Base-by-base conservation (phyloP, 192 early-diverging fungal species). In the Spizellomyces punctatus region DNA sequence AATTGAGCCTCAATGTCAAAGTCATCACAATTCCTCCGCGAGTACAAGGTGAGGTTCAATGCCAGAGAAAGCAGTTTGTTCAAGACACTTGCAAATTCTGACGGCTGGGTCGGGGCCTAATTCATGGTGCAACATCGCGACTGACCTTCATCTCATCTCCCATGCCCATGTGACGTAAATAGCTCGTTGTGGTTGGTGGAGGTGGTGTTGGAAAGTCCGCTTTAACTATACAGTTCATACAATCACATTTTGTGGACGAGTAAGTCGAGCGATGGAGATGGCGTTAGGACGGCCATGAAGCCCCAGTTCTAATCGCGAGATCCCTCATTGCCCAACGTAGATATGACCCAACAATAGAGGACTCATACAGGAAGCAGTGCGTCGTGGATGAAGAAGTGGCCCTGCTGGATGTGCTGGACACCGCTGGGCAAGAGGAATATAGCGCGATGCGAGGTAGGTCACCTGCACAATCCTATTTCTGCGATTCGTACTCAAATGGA, bases 161-260 rank as follows among this genome's bases (percentile, higher is more conserved):
- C n/a, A 62, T 70, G 17, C 46, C 36, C 27, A 36, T 36, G 27
- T 36, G 27, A 36, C 27, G 27, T 36, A 36, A 36, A 0, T 42
- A 70, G 68, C 68, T 76, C 48, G 74, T 76, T 8, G 74, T 76
- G 12, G 74, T 76, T 14, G 74, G 74, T n/a, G 74, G 74, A 43
- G 74, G 74, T 65, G 74, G 74, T 64, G 74, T 76, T 19, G 74
- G 74, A 10, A 76, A 76, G 79, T 94, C 93, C 21, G 94, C 94
- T 58, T 80, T 97, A 63, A 96, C 94, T 0, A 95, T 95, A 52
- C 92, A 92, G 69, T 96, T 95, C 78, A 94, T 96, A 46, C 95
- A 95, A 77, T 93, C 91, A 0, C 90, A 92, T 42, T 97, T 85
- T 63, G 85, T 82, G 8, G 86, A 89, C 76, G 79, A 87, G 74